Base-by-base conservation (phyloP, 208 protist genomes). In the Novymonas esmeraldas region DNA sequence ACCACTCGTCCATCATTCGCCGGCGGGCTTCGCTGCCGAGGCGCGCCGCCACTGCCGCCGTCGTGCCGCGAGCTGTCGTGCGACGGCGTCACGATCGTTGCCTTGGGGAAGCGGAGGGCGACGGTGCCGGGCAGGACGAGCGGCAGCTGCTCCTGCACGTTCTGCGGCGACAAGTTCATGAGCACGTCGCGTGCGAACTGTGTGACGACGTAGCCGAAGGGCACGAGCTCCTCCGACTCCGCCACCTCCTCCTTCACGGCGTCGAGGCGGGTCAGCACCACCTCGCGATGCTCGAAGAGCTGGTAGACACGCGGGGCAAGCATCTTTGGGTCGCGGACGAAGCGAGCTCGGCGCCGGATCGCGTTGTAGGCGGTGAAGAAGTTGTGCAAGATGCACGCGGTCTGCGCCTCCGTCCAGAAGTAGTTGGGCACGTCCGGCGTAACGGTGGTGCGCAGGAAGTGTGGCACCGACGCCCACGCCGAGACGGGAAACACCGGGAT, bases 361-460 rank as follows among this genome's bases (percentile, higher is more conserved):
- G 55, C 45, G 11, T 54, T 49, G 71, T 83, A 90, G 3, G 56
- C 13, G 2, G 56, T 39, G 41, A 94, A 91, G 33, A 94, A 81
- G 36, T 82, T 73, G 34, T 79, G 60, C 6, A 91, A 42, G 24
- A 94, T 41, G 45, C 68, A 70, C 16, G 65, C 74, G 3, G 76
- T 57, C 33, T 87, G 72, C 11, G 62, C 38, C 42, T 76, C 77
- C 10, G 73, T 76, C 85, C 88, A 94, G 39, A 62, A 62, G 54
- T 84, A 71, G 70, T 94, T 94, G n/a, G 69, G 61, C 66, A 90
- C 80, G 66, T 84, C 70, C 3, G 84, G 69, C 20, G 52, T 22
- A 38, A 69, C 44, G 42, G 67, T 46, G 3, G 87, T 90, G 75
- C 88, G 88, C 29, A 94, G 66, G 41, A 94, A 94, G 72, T 91